These are phyloP conservation scores for Neurospora sp. DNA, from an alignment of 495 filamentous ascomycete genomes.

Conservation along the genomic window DNA sequence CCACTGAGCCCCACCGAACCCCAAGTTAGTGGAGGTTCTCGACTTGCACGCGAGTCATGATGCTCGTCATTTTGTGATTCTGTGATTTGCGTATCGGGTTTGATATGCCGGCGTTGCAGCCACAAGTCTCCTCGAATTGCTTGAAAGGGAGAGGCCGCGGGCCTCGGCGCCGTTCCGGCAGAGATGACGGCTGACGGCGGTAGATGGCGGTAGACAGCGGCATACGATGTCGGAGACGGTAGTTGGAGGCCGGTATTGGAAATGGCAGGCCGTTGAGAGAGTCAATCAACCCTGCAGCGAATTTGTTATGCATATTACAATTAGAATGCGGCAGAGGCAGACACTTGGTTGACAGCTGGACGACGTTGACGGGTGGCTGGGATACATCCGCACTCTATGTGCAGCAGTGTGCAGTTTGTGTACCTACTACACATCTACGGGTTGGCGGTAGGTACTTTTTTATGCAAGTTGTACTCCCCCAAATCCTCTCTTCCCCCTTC, in stretches of 20 bases:
- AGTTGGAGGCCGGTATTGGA: neutral
- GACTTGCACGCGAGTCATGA: neutral
- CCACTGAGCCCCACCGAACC: neutral
- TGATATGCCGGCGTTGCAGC: neutral
- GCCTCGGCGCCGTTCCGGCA: neutral
- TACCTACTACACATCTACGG: too few relatives aligned
- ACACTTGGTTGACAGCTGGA: neutral
- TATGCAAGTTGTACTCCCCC: neutral
- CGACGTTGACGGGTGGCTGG: neutral
- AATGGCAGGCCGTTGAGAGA: neutral
- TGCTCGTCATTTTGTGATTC: neutral
- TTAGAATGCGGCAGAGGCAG: neutral
- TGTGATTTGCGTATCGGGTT: neutral
- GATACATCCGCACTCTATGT: neutral
- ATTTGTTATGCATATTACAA: neutral
- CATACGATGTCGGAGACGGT: neutral
- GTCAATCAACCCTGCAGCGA: neutral
- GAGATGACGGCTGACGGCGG: neutral
- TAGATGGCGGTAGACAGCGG: neutral
- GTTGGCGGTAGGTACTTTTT: neutral
- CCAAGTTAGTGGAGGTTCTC: neutral
- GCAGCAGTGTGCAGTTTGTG: neutral
- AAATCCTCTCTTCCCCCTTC: neutral
- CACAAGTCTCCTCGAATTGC: neutral
- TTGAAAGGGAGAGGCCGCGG: neutral